Evolutionary conservation across 768 basidiomycete genomes (phyloP).

Genomic region (Asterophora lycoperdoides): DNA sequence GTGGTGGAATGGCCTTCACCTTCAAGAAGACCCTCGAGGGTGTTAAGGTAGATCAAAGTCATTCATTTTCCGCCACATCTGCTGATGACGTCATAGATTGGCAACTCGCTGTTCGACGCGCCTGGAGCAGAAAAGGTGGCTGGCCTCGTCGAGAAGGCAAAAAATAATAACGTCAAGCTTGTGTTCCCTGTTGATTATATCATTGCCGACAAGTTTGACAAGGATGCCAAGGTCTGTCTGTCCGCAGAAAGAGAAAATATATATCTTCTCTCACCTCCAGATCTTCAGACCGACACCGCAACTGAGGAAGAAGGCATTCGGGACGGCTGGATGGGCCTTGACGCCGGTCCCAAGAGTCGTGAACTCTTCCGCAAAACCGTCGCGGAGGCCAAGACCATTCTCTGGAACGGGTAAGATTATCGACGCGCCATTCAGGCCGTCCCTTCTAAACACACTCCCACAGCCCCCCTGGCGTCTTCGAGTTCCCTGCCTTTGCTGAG

Average conservation of each 20-base stretch:
- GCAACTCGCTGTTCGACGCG: conserved; percentile 89
- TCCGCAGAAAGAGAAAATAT: neutral
- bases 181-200: conserved; percentile 96
- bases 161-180: conserved; percentile 85
- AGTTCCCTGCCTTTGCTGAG: conserved; percentile 85
- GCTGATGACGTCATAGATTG: conserved; percentile 55
- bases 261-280: neutral
- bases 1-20: conserved; percentile 98
- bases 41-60: conserved; percentile 45
- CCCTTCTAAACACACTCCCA: neutral
- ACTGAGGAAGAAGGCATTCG: conserved; percentile 88
- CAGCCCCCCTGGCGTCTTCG: conserved; percentile 97
- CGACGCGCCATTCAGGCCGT: neutral
- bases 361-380: conserved; percentile 79
- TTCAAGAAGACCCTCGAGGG: conserved; percentile 93
- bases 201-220: conserved; percentile 93
- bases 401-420: conserved; percentile 83
- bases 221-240: conserved; percentile 72
- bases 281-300: conserved; percentile 58
- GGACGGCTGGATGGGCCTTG: conserved; percentile 92
- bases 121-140: conserved; percentile 85
- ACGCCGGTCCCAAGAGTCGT: conserved; percentile 81
- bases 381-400: conserved; percentile 85
- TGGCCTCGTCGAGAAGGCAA: conserved; percentile 84
- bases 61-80: neutral